Percentiles rank a stretch among this genome's conserved stretches.
Conservation (phyloP, 2,329 filamentous ascomycete species). For the Fusarium sambucinum region DNA sequence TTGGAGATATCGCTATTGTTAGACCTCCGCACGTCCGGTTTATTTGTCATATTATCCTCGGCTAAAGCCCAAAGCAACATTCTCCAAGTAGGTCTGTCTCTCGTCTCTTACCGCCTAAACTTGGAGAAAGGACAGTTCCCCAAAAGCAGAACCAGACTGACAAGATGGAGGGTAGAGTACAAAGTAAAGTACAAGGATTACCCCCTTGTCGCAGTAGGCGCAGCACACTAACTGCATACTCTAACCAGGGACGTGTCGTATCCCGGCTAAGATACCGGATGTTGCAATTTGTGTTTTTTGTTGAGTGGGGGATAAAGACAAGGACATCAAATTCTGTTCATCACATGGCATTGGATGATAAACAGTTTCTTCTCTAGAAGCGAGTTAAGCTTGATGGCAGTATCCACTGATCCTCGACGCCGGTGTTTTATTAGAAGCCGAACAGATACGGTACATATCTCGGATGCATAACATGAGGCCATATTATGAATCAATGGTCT, state of each 20-base stretch:
- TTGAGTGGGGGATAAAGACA: conserved; percentile 12
- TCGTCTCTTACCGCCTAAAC: conserved; percentile 21
- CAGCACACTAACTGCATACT: background rate
- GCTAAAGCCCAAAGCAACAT: conserved; percentile 21
- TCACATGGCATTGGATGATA: conserved; percentile 26
- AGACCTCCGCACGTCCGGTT: conserved; percentile 36
- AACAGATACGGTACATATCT: background rate
- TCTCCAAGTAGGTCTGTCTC: conserved; percentile 30
- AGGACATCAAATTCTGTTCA: conserved; percentile 13
- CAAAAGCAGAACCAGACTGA: background rate
- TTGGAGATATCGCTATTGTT: conserved; percentile 4
- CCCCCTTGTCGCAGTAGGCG: background rate
- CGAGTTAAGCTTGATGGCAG: conserved; percentile 35
- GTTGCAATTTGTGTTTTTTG: conserved; percentile 11
- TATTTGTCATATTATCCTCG: conserved; percentile 24
- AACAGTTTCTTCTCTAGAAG: conserved; percentile 21
- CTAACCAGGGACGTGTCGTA: conserved; percentile 9
- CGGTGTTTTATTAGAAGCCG: background rate
- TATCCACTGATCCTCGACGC: conserved; percentile 33
- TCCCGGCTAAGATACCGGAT: conserved; percentile 31
- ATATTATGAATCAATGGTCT: conserved; percentile 18
- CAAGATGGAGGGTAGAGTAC: conserved; percentile 26
- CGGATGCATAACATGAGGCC: conserved; percentile 21
- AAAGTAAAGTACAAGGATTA: background rate
- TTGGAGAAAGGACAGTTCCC: conserved; percentile 27